Evolutionary conservation across 139 green algal species (phyloP), one percentile per base, ranked within the genome.

Genomic region (Chlamydomonas sp.): DNA sequence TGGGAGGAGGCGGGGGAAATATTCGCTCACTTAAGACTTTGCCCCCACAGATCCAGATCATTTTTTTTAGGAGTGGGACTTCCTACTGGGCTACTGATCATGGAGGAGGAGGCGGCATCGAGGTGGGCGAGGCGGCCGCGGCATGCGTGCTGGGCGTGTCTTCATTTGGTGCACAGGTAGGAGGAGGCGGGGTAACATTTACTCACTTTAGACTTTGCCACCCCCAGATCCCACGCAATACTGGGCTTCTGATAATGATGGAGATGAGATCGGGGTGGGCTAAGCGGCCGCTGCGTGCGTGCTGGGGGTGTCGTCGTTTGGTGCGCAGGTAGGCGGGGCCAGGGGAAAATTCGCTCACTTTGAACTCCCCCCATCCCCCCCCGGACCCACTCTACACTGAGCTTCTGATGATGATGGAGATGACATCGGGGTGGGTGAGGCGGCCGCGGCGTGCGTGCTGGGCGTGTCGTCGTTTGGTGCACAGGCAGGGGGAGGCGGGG

Each of bases 221-320:
- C 34, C 34, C 83, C 85, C n/a, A n/a, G n/a, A n/a, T n/a, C n/a
- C n/a, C n/a, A n/a, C n/a, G n/a, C n/a, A n/a, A n/a, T n/a, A n/a
- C n/a, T n/a, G n/a, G n/a, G n/a, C n/a, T n/a, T n/a, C n/a, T n/a
- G n/a, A n/a, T n/a, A n/a, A n/a, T n/a, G n/a, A n/a, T n/a, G n/a
- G n/a, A n/a, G n/a, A n/a, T 57, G 22, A 22, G 16, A 57, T 16
- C 20, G 16, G 47, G 47, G 16, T 57, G 16, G 47, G 47, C 16
- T 16, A 57, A 16, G n/a, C 54, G 31, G n/a, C 54, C 29, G 54
- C 16, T 16, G 54, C 6, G 26, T 8, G n/a, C 54, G 65, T 75
- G 0, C 90, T 96, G 58, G 77, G 82, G 47, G 81, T 83, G 3
- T 84, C 73, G 57, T 83, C 84, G 1, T 90, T 90, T 70, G 84